phyloP scores from a whole-genome alignment of 805 yeast species.

The Wickerhamiella bombiphila region DNA sequence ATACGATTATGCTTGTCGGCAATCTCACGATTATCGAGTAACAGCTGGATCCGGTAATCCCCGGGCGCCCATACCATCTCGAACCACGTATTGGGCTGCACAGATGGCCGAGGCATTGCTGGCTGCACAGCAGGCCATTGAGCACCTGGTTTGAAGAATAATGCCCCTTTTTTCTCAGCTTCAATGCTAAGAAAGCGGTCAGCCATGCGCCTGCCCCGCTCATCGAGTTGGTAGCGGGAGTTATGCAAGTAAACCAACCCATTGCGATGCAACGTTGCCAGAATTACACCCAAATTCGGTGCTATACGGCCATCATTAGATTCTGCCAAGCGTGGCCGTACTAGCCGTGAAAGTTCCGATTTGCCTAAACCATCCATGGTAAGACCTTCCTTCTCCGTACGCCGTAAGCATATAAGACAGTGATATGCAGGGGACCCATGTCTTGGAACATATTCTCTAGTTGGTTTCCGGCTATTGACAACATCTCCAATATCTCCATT shows the following conservation, averaged over 20 bases:
- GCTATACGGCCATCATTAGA: constrained; percentile 11
- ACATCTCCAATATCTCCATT: constrained; percentile 7
- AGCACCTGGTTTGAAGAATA: background rate
- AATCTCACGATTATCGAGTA: constrained; percentile 74
- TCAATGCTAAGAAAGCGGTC: constrained; percentile 37
- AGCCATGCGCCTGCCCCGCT: constrained; percentile 53
- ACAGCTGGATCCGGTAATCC: constrained; percentile 41
- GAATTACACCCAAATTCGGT: constrained; percentile 18
- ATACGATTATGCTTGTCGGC: constrained; percentile 53
- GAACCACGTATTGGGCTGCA: constrained; percentile 2
- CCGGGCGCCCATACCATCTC: constrained; percentile 42
- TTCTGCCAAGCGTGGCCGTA: constrained; percentile 18
- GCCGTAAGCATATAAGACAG: constrained; percentile 13
- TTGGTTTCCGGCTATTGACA: constrained; percentile 7
- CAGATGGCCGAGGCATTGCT: background rate
- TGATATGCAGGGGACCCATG: constrained; percentile 15
- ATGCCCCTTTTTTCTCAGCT: constrained; percentile 31
- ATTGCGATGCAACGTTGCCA: constrained; percentile 46
- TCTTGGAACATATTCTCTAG: constrained; percentile 17
- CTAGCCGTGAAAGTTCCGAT: constrained; percentile 33
- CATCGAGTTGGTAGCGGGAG: constrained; percentile 43
- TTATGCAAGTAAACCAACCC: constrained; percentile 37
- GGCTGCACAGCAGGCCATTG: background rate
- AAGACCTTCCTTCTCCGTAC: constrained; percentile 9
- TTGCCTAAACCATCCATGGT: constrained; percentile 44